phyloP scores from a whole-genome alignment of 2,329 filamentous ascomycete species.

The Aspergillus amoenus region DNA sequence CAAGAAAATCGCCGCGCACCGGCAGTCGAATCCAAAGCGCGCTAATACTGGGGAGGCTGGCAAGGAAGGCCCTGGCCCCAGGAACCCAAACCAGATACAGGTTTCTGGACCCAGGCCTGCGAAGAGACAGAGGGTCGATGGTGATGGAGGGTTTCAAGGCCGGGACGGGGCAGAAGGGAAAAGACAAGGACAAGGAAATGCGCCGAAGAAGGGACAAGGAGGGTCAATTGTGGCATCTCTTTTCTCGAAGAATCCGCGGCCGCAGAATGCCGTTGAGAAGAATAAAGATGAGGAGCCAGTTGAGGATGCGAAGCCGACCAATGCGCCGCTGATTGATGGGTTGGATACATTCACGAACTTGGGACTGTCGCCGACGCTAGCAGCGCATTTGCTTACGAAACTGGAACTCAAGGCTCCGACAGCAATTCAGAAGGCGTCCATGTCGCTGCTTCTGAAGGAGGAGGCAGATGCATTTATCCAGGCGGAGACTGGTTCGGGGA shows the following conservation, averaged over 20 bases:
- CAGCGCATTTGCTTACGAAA: slow-evolving; percentile 79
- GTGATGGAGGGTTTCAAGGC: slow-evolving; percentile 30
- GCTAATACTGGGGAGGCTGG: slow-evolving; percentile 10
- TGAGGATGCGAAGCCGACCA: slow-evolving; percentile 68
- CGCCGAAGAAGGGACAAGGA: not conserved
- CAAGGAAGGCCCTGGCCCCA: slow-evolving; percentile 17
- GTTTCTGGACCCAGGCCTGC: slow-evolving; percentile 31
- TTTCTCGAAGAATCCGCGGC: slow-evolving; percentile 82
- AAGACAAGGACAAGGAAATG: not conserved
- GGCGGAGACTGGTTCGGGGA: slow-evolving; percentile 95
- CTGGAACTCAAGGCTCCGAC: slow-evolving; percentile 88
- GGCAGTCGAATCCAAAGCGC: slow-evolving; percentile 41
- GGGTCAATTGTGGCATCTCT: slow-evolving; percentile 79
- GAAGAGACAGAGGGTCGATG: slow-evolving; percentile 44
- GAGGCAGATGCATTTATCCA: slow-evolving; percentile 94
- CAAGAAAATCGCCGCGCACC: slow-evolving; percentile 64
- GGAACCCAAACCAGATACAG: slow-evolving; percentile 38
- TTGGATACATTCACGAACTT: slow-evolving; percentile 83
- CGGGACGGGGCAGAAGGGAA: slow-evolving; percentile 5
- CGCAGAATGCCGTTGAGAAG: slow-evolving; percentile 56
- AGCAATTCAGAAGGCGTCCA: slow-evolving; percentile 87
- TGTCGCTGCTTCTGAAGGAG: slow-evolving; percentile 74
- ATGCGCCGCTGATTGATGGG: slow-evolving; percentile 82
- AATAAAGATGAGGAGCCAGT: slow-evolving; percentile 36
- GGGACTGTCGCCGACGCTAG: slow-evolving; percentile 76